phyloP scores from a whole-genome alignment of 768 basidiomycete genomes.

The Sistotremastrum niveocremeum region DNA sequence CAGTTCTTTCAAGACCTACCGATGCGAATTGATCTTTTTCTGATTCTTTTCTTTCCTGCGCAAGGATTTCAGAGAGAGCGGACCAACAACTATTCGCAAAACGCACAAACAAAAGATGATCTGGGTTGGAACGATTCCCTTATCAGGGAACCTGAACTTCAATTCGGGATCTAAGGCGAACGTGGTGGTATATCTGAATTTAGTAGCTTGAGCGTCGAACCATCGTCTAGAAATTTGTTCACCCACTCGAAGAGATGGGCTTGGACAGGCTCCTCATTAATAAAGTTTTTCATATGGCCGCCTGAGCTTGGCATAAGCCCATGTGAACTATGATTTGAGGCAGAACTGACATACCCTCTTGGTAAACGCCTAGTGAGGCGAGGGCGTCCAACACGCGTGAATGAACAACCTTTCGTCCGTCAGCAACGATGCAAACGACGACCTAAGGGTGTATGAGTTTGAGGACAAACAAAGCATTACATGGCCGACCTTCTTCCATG shows the following conservation, averaged over 20 bases:
- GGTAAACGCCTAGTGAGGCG: conserved; percentile 88
- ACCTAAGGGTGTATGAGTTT: conserved; percentile 32
- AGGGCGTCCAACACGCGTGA: conserved; percentile 80
- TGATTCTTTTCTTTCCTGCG: conserved; percentile 82
- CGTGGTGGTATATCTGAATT: conserved; percentile 46
- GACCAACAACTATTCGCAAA: not conserved
- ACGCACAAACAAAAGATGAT: conserved; percentile 54
- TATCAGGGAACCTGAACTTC: conserved; percentile 80
- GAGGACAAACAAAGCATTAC: not conserved
- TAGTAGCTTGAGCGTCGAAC: not conserved
- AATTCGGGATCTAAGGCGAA: conserved; percentile 69
- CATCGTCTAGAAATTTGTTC: not conserved
- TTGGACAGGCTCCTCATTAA: conserved; percentile 61
- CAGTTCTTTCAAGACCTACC: conserved; percentile 14
- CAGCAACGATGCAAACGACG: conserved; percentile 85
- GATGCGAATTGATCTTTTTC: conserved; percentile 93
- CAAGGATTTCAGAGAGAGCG: not conserved
- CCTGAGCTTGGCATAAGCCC: conserved; percentile 26
- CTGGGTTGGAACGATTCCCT: conserved; percentile 89
- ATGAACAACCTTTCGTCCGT: conserved; percentile 66
- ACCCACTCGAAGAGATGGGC: conserved; percentile 59
- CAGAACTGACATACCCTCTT: conserved; percentile 27
- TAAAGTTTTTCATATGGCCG: conserved; percentile 39
- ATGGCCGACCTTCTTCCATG: conserved; percentile 77
- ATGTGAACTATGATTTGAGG: conserved; percentile 23